phyloP scores from a whole-genome alignment of 352 stramenopile genomes.

The Phytophthora palmivora region DNA sequence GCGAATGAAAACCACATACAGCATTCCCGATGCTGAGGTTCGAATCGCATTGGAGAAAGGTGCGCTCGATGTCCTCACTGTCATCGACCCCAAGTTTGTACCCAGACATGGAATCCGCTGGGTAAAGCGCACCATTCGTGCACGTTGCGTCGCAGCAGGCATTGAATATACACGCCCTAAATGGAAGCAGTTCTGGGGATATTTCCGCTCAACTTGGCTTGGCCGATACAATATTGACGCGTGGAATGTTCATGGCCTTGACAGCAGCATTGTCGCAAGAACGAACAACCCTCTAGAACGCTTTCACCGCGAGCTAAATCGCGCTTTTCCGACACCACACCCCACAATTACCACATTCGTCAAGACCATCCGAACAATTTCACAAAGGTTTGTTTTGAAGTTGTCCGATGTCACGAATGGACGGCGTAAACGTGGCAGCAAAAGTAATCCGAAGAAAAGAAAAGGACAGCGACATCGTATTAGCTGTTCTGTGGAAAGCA shows the following conservation, averaged over 20 bases:
- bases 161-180: no score
- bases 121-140: no score
- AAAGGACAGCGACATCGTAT: no score
- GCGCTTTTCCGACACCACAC: neutral
- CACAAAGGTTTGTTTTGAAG: slow-evolving; percentile 2
- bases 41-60: neutral
- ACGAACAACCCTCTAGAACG: slow-evolving; percentile 3
- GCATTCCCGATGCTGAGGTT: neutral
- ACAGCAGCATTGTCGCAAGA: neutral
- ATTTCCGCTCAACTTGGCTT: neutral
- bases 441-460: no score
- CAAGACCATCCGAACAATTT: neutral
- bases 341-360: neutral
- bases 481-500: neutral
- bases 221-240: neutral
- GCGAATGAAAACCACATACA: neutral
- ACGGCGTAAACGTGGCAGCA: neutral
- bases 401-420: neutral
- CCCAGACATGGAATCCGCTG: neutral
- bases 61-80: neutral
- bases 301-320: neutral
- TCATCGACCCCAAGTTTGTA: neutral
- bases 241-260: slow-evolving; percentile 7
- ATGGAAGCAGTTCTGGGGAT: neutral
- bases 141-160: no score